Conservation (phyloP, 2,329 filamentous ascomycete species). For the Verticillium longisporum region DNA sequence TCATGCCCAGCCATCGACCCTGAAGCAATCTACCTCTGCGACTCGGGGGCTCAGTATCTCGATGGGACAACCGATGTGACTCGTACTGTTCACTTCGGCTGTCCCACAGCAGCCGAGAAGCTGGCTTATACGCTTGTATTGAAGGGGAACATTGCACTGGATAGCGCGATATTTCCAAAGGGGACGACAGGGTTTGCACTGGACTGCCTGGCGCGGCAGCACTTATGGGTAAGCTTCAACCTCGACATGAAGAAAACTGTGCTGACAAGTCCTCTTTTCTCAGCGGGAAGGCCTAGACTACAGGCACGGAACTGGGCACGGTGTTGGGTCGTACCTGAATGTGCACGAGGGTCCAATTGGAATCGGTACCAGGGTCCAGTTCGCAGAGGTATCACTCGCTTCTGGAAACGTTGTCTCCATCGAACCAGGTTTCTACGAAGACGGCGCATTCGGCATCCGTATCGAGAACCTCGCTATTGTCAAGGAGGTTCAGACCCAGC, state of each 20-base stretch:
- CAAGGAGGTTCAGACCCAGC: constrained; percentile 75
- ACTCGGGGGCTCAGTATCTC: constrained; percentile 92
- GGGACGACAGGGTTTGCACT: constrained; percentile 91
- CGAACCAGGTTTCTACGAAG: constrained; percentile 95
- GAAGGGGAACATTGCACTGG: constrained; percentile 88
- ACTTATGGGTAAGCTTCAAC: constrained; percentile 65
- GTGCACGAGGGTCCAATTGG: constrained; percentile 97
- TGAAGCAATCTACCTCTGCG: constrained; percentile 82
- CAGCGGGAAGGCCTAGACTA: constrained; percentile 80
- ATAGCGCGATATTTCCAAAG: constrained; percentile 84
- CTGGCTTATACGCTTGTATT: constrained; percentile 90
- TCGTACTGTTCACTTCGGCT: constrained; percentile 84
- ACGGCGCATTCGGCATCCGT: constrained; percentile 87
- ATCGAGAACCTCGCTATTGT: constrained; percentile 96
- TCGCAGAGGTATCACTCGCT: constrained; percentile 80
- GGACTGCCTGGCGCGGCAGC: constrained; percentile 81
- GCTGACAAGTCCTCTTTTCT: constrained; percentile 12
- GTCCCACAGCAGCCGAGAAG: constrained; percentile 74
- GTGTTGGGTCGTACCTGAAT: constrained; percentile 90
- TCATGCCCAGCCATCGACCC: constrained; percentile 80
- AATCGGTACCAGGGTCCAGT: constrained; percentile 86
- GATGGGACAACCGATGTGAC: constrained; percentile 97
- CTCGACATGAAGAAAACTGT: neutral
- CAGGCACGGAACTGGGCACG: constrained; percentile 92
- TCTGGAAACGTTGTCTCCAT: constrained; percentile 95